phyloP scores from a whole-genome alignment of 129 eudicot species.

The Mikania micrantha region DNA sequence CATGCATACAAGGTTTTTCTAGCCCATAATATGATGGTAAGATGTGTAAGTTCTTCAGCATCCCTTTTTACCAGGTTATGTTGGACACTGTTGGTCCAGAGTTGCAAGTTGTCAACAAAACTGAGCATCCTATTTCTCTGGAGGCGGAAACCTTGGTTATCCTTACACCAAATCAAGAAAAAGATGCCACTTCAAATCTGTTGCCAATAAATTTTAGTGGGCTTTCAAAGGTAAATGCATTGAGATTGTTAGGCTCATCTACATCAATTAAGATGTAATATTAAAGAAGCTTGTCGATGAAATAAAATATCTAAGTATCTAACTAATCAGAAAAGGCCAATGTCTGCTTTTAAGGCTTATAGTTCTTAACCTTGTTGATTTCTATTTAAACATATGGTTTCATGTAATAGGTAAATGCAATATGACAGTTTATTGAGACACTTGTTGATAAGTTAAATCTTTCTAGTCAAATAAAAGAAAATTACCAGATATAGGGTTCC shows the following conservation, averaged over 20 bases:
- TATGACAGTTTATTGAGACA: background rate
- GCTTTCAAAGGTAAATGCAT: slow-evolving; percentile 49
- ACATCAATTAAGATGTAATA: background rate
- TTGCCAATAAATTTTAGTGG: slow-evolving; percentile 75
- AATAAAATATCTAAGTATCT: background rate
- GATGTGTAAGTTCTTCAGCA: background rate
- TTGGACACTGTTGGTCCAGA: slow-evolving; percentile 87
- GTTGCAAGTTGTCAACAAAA: slow-evolving; percentile 71
- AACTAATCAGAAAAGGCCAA: background rate
- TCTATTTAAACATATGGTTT: background rate
- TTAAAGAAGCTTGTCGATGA: background rate
- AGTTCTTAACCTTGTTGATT: background rate
- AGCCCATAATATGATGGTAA: background rate
- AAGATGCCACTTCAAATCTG: slow-evolving; percentile 64
- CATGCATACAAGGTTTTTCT: background rate
- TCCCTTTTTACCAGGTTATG: slow-evolving; percentile 50
- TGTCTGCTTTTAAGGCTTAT: background rate
- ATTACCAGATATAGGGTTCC: background rate
- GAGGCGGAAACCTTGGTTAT: slow-evolving; percentile 48
- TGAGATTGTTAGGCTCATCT: background rate
- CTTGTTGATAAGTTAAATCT: slow-evolving; percentile 4
- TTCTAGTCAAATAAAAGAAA: background rate
- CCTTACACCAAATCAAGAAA: slow-evolving; percentile 60
- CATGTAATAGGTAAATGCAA: background rate
- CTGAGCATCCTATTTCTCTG: slow-evolving; percentile 57